Evolutionary conservation across 768 basidiomycete genomes (phyloP).

Genomic region (Pisolithus microcarpus): DNA sequence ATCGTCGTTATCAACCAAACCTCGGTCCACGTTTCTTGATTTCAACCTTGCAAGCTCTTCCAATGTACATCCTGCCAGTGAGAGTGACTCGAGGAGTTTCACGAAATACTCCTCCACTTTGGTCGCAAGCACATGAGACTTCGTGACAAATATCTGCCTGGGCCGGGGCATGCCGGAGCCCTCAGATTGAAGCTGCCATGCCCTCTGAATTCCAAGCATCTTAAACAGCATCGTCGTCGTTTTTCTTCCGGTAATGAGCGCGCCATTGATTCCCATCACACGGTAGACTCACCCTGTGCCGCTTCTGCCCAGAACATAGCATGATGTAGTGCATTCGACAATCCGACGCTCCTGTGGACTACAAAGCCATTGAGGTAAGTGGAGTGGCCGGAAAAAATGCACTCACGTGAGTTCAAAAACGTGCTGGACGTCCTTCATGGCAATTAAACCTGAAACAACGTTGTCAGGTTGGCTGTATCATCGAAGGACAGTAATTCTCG

Average conservation of each 20-base stretch:
- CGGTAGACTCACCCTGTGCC: conserved; percentile 48
- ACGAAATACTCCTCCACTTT: conserved; percentile 63
- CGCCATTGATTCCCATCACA: neutral
- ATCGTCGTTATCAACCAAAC: conserved; percentile 26
- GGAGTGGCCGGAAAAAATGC: neutral
- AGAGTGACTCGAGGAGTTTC: conserved; percentile 42
- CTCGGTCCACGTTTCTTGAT: conserved; percentile 18
- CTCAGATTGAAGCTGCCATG: conserved; percentile 33
- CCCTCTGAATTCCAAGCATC: conserved; percentile 54
- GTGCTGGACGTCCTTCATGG: conserved; percentile 12
- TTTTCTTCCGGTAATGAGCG: conserved; percentile 35
- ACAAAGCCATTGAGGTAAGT: neutral
- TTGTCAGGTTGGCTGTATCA: neutral
- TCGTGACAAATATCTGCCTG: conserved; percentile 67
- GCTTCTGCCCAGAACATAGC: conserved; percentile 55
- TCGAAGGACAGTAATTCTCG: neutral
- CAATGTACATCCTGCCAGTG: conserved; percentile 28
- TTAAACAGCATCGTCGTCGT: conserved; percentile 68
- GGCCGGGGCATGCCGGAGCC: conserved; percentile 37
- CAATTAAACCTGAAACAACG: conserved; percentile 4
- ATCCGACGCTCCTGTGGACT: conserved; percentile 43
- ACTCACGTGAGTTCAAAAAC: conserved; percentile 13
- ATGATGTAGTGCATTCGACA: conserved; percentile 47
- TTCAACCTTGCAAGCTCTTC: conserved; percentile 32
- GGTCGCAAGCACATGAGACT: conserved; percentile 54